phyloP scores from a whole-genome alignment of 1,284 basidiomycete species.

The Singerocomus inundabilis region DNA sequence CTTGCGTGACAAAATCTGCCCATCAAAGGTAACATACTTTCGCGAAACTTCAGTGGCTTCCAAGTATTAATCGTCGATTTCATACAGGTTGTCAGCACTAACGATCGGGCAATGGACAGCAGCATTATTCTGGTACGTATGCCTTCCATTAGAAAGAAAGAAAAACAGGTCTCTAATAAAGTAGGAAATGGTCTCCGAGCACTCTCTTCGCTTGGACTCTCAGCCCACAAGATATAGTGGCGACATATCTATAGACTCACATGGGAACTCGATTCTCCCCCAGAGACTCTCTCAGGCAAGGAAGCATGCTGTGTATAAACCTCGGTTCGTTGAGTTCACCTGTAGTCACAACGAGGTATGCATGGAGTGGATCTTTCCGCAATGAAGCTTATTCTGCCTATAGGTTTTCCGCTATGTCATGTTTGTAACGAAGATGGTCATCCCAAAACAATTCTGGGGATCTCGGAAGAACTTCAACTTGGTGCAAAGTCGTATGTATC shows the following conservation, averaged over 20 bases:
- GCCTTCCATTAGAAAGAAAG: too few species aligned
- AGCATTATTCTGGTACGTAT: slow-evolving; percentile 54
- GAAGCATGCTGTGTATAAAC: slow-evolving; percentile 53
- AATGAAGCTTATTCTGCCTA: background rate
- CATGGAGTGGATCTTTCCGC: background rate
- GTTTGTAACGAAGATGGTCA: slow-evolving; percentile 63
- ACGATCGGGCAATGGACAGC: slow-evolving; percentile 46
- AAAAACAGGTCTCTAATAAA: slow-evolving; percentile 4
- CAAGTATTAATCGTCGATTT: background rate
- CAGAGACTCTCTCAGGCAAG: slow-evolving; percentile 49
- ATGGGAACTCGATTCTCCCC: slow-evolving; percentile 43
- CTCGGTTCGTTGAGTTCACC: slow-evolving; percentile 75
- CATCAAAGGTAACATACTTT: slow-evolving; percentile 58
- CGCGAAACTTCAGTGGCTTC: background rate
- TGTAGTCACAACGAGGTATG: slow-evolving; percentile 62
- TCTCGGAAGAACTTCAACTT: slow-evolving; percentile 65
- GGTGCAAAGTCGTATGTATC: slow-evolving; percentile 58
- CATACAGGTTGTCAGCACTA: slow-evolving; percentile 30
- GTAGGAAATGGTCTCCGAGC: slow-evolving; percentile 75
- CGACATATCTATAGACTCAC: slow-evolving; percentile 47
- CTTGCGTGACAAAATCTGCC: slow-evolving; percentile 65
- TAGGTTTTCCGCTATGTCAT: slow-evolving; percentile 74
- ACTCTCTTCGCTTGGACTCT: slow-evolving; percentile 52
- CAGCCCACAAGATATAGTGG: slow-evolving; percentile 39
- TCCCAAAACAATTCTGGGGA: slow-evolving; percentile 82